Percentiles rank a stretch among this genome's conserved stretches.
Conservation (phyloP, 495 filamentous ascomycete genomes). For the Diplogelasinospora grovesii region DNA sequence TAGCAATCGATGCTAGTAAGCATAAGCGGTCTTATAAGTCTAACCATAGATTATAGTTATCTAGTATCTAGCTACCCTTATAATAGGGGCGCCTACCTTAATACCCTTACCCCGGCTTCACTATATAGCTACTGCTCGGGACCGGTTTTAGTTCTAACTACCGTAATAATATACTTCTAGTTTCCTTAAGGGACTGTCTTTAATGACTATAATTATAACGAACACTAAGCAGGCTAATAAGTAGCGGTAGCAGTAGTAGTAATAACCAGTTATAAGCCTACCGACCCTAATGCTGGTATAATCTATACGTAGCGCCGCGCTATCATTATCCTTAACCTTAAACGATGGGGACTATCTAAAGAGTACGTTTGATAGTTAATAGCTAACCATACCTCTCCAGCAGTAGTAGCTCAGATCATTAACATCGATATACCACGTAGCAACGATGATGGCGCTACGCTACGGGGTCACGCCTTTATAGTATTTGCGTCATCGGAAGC, state of each 20-base stretch:
- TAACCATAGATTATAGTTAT: too few species aligned
- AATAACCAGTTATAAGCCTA: not conserved
- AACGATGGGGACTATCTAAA: not conserved
- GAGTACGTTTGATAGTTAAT: not conserved
- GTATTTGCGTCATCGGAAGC: not conserved
- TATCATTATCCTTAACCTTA: not conserved
- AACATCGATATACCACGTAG: not conserved
- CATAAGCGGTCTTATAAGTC: too few species aligned
- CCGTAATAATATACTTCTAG: too few species aligned
- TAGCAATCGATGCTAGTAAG: too few species aligned
- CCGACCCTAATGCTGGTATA: not conserved
- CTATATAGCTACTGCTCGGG: too few species aligned
- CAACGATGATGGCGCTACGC: not conserved
- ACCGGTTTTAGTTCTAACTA: too few species aligned
- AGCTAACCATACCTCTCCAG: not conserved
- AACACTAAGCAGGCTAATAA: not conserved
- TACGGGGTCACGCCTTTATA: not conserved
- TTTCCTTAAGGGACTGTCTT: too few species aligned
- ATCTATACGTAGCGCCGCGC: not conserved
- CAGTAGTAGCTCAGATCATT: not conserved
- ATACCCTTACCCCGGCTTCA: too few species aligned
- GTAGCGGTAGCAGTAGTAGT: not conserved
- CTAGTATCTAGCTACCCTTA: too few species aligned
- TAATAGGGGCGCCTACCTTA: too few species aligned
- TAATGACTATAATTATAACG: not conserved